Evolutionary conservation across 1,139 yeast genomes (phyloP), one percentile per base, ranked within the genome.

Genomic region (Chernovozyma aurita): DNA sequence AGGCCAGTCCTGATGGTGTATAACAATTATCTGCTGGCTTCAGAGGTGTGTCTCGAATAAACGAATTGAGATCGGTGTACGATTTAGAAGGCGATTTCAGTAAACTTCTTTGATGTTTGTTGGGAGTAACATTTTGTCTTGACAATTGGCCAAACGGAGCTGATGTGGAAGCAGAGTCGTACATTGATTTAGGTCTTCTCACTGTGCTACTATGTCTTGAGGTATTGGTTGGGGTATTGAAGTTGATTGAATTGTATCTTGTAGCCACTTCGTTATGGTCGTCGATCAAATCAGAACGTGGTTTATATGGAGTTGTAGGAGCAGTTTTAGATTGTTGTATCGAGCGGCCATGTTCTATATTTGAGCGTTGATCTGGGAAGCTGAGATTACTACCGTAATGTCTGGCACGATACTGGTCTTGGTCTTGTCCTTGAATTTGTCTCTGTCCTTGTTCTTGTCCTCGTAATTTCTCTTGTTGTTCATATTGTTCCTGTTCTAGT

Each of bases 151-250:
- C 25, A 11, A n/a, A n/a, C 12, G 25, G 25, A 13, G 29, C 29
- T 7, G 16, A 7, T 7, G 9, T 26, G 11, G 7, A 7, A 2
- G 44, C 35, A 6, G 50, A 43, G 24, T 50, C 53, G 11, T 61
- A 40, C 76, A 70, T 70, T 4, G 75, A 69, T 45, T 70, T 69
- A 17, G 76, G 76, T 39, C 76, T 52, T 13, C 27, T 16, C 35
- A 25, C 16, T 47, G 45, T 28, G 47, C 41, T 29, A 45, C 45
- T 29, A 32, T 30, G 28, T 4, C 28, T 24, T 30, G 25, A 33
- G 9, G 15, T 31, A 18, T 36, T 42, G 6, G 40, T 38, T 26
- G 39, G 34, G 16, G 34, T 37, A 11, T 44, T 43, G 42, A 63
- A 62, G 34, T 49, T 54, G 14, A 63, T 60, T 9, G 70, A 57